phyloP scores from a whole-genome alignment of 2,329 filamentous ascomycete species.

The Mariannaea sp. region DNA sequence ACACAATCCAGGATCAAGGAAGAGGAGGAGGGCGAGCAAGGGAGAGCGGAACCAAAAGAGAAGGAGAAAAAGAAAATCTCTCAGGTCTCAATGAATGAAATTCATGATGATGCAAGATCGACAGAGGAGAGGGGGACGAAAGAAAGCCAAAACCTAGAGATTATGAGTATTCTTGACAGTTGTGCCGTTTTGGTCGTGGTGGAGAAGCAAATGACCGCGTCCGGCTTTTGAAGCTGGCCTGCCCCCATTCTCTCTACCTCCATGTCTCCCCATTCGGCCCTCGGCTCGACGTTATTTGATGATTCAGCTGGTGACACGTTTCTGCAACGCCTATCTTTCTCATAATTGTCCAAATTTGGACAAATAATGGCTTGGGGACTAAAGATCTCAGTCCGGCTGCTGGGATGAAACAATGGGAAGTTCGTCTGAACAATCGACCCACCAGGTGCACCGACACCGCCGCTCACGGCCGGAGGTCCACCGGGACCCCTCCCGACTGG shows the following conservation, averaged over 20 bases:
- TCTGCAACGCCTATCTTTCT: too few relatives aligned
- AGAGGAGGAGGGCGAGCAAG: too few relatives aligned
- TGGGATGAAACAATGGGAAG: too few relatives aligned
- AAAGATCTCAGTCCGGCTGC: slow-evolving; percentile 2
- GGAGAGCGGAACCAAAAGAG: too few relatives aligned
- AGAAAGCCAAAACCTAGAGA: background rate
- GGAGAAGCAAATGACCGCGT: too few relatives aligned
- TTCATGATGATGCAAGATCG: background rate
- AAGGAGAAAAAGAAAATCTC: background rate
- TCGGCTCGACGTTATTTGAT: too few relatives aligned
- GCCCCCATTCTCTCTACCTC: too few relatives aligned
- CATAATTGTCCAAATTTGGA: too few relatives aligned
- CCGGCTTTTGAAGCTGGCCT: too few relatives aligned
- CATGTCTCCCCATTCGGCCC: too few relatives aligned
- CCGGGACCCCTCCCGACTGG: background rate
- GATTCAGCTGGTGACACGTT: too few relatives aligned
- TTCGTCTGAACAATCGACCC: background rate
- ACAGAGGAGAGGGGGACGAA: background rate
- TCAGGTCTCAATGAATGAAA: background rate
- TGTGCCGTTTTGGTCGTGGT: background rate
- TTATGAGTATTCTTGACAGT: background rate
- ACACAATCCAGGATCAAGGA: background rate
- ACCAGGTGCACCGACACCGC: background rate
- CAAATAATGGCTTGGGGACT: slow-evolving; percentile 3
- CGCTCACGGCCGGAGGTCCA: slow-evolving; percentile 1